Evolutionary conservation across 2,329 filamentous ascomycete genomes (phyloP), one percentile per base, ranked within the genome.

Genomic region (Cladosporium cucumerinum): DNA sequence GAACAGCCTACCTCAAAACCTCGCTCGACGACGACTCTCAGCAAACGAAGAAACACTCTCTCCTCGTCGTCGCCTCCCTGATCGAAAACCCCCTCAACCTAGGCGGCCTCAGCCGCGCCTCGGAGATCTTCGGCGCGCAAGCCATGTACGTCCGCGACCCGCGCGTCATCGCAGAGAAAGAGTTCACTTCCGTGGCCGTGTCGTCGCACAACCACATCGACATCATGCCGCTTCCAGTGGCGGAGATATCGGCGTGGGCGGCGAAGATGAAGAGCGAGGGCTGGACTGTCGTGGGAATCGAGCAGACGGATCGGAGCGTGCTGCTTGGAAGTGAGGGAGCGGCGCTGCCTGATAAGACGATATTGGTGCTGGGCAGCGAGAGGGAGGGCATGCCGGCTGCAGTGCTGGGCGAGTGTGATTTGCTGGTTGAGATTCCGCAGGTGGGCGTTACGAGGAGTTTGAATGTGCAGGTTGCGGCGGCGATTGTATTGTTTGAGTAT

Each of bases 401-500:
- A 51, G 77, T 85, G 26, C 67, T 85, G 57, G 75, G 76, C 0
- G 81, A 82, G 65, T 77, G 82, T 59, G 82, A 84, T 75, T 67
- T 81, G 28, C 80, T 83, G 66, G 81, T 85, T 5, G 83, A 85
- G 72, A 83, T 85, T 57, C 75, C 76, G 58, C 84, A 84, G 66
- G 76, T 78, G 57, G 83, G 83, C 0, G 77, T 84, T 7, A 85
- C 82, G 34, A 77, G 83, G 69, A 84, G 82, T 70, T 73, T 85
- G 74, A 85, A 85, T 72, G 83, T 85, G 66, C 83, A 85, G 74
- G 84, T 82, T 26, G 83, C 82, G 14, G 81, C 80, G 16, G 81
- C 78, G 0, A 80, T 83, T 63, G 82, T 83, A 52, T 69, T 84
- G 43, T 84, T 79, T 71, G 83, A 85, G 71, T 84, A 80, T 74